Evolutionary conservation across 1,284 basidiomycete genomes (phyloP).

Genomic region (Retiboletus flavoniger): DNA sequence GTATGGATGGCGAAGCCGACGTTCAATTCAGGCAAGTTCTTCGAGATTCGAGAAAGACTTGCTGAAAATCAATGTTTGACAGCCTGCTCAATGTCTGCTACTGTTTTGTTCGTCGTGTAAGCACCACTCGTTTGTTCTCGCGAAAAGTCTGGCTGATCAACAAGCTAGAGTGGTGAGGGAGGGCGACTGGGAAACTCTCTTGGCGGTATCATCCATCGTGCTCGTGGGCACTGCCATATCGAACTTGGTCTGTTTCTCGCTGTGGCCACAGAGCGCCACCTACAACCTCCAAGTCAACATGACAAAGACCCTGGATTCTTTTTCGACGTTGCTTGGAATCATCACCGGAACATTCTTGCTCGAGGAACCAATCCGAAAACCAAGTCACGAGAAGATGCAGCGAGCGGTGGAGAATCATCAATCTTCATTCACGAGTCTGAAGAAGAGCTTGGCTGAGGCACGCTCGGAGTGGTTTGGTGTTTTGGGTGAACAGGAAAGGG

Average conservation of each 20-base stretch:
- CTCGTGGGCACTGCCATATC: constrained; percentile 74
- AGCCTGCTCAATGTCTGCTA: constrained; percentile 91
- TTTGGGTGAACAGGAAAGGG: constrained; percentile 39
- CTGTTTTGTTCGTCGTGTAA: constrained; percentile 83
- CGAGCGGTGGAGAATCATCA: constrained; percentile 81
- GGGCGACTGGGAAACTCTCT: constrained; percentile 73
- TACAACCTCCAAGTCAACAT: constrained; percentile 81
- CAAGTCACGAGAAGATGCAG: constrained; percentile 62
- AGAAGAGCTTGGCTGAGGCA: constrained; percentile 81
- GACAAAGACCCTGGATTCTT: constrained; percentile 82
- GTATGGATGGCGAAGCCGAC: constrained; percentile 87
- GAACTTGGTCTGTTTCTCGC: constrained; percentile 77
- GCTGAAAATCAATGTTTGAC: background rate
- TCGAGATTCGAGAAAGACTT: background rate
- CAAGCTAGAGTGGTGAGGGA: constrained; percentile 78
- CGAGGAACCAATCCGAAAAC: constrained; percentile 61
- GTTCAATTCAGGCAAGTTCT: constrained; percentile 80
- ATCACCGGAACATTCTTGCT: constrained; percentile 83
- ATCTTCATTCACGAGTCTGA: constrained; percentile 82
- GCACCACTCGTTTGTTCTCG: constrained; percentile 25
- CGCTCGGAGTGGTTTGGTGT: constrained; percentile 73
- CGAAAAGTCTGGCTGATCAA: constrained; percentile 5
- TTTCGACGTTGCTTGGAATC: constrained; percentile 79
- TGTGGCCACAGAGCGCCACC: constrained; percentile 87
- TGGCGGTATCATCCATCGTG: constrained; percentile 78